Evolutionary conservation across 2,329 filamentous ascomycete species (phyloP).

Genomic region (Neonectria faginata): DNA sequence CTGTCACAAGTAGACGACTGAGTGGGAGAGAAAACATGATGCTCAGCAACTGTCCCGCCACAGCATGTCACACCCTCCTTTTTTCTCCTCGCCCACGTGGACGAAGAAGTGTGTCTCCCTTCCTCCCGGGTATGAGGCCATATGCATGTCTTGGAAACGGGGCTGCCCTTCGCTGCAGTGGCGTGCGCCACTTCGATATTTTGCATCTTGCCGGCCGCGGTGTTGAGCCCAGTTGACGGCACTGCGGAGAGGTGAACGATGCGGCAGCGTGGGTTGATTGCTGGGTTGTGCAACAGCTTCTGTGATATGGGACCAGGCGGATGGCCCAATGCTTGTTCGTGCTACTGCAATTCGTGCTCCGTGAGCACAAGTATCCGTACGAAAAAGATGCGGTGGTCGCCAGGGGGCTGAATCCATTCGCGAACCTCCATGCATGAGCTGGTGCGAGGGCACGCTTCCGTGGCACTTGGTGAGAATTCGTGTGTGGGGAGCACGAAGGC

Average conservation of each 20-base stretch:
- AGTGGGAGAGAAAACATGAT: neutral
- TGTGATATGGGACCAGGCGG: neutral
- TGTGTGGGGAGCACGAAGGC: neutral
- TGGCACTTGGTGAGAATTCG: slow-evolving; percentile 1
- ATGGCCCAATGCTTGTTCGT: neutral
- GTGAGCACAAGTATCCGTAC: neutral
- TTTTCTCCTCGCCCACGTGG: slow-evolving; percentile 20
- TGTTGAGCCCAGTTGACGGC: neutral
- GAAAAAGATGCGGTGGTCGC: neutral
- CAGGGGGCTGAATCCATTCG: neutral
- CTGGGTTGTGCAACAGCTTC: slow-evolving; percentile 10
- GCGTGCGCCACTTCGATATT: slow-evolving; percentile 12
- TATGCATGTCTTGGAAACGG: slow-evolving; percentile 18
- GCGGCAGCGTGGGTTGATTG: slow-evolving; percentile 11
- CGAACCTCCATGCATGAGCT: slow-evolving; percentile 4
- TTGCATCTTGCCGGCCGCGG: neutral
- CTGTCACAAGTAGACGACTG: slow-evolving; percentile 1
- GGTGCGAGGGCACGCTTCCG: slow-evolving; percentile 2
- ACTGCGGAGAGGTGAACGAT: neutral
- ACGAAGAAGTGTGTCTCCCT: neutral
- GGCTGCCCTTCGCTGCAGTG: neutral
- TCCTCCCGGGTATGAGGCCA: neutral
- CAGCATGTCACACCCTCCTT: neutral
- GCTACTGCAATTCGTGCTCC: neutral
- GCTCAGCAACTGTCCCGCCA: slow-evolving; percentile 7